A percentile compares a stretch with the other conserved stretches of the same genome.
Conservation (phyloP, 129 eudicot genomes). For the Cynara cardunculus region DNA sequence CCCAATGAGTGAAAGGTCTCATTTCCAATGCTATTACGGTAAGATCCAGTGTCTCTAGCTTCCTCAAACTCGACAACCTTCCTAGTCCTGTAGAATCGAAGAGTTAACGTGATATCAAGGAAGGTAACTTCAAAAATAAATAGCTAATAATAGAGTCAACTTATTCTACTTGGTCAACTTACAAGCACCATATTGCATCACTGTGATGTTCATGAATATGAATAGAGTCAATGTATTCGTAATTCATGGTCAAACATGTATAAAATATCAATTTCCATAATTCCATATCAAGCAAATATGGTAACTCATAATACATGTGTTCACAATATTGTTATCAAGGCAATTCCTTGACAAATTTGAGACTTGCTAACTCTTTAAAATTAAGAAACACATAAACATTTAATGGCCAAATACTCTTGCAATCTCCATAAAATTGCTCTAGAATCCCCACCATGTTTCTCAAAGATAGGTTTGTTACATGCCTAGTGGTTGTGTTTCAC, state of each 20-base stretch:
- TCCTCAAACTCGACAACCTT: too few species aligned
- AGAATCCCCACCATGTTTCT: not conserved
- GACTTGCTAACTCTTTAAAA: conserved; percentile 12
- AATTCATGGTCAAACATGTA: not conserved
- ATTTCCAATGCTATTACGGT: not conserved
- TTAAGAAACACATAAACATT: conserved; percentile 1
- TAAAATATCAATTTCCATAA: not conserved
- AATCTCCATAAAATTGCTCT: too few species aligned
- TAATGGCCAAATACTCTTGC: not conserved
- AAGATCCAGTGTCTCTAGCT: conserved; percentile 8
- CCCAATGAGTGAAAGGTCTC: not conserved
- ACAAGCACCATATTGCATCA: too few species aligned
- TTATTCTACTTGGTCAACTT: too few species aligned
- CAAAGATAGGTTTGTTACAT: not conserved
- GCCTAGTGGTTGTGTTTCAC: conserved; percentile 6
- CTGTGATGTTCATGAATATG: too few species aligned
- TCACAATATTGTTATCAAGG: not conserved
- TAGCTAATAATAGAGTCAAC: too few species aligned
- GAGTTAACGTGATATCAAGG: too few species aligned
- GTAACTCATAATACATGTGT: not conserved
- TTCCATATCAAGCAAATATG: not conserved
- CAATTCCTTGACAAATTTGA: not conserved
- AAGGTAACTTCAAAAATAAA: too few species aligned
- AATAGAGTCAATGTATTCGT: too few species aligned
- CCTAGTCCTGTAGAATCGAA: too few species aligned